phyloP scores from a whole-genome alignment of 2,329 filamentous ascomycete genomes.

The Colletotrichum sp. region DNA sequence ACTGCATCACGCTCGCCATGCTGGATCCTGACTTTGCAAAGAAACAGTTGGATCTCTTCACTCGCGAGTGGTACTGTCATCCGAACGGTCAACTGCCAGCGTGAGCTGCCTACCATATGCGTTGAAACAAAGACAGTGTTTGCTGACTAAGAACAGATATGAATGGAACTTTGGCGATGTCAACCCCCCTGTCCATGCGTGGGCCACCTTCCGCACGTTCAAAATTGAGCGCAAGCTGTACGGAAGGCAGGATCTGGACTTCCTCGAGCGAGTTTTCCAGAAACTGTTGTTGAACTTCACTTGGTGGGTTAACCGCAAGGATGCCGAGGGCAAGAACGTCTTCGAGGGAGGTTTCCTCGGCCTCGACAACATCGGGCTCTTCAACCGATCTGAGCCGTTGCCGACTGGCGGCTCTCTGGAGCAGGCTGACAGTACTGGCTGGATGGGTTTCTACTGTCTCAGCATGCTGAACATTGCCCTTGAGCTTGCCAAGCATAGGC shows the following conservation, averaged over 20 bases:
- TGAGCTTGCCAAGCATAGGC: slow-evolving; percentile 92
- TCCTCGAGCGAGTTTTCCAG: slow-evolving; percentile 94
- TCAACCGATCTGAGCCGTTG: slow-evolving; percentile 94
- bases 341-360: slow-evolving; percentile 97
- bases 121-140: not conserved
- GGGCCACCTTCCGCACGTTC: slow-evolving; percentile 94
- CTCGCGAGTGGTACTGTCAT: slow-evolving; percentile 98
- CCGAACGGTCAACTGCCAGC: slow-evolving; percentile 94
- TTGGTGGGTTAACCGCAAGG: slow-evolving; percentile 99
- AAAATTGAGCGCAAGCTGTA: slow-evolving; percentile 99
- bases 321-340: slow-evolving; percentile 92
- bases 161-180: slow-evolving; percentile 99
- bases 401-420: slow-evolving; percentile 93
- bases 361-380: slow-evolving; percentile 95
- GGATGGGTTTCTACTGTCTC: slow-evolving; percentile 98
- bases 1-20: slow-evolving; percentile 95
- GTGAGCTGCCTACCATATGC: slow-evolving; percentile 46
- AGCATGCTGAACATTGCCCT: slow-evolving; percentile 97
- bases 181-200: slow-evolving; percentile 95
- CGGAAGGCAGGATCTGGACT: slow-evolving; percentile 91
- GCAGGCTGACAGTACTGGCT: slow-evolving; percentile 96
- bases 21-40: slow-evolving; percentile 98
- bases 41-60: slow-evolving; percentile 96
- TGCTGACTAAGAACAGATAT: slow-evolving; percentile 48
- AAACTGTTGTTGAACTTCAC: slow-evolving; percentile 96